Percentiles rank a stretch among this genome's conserved stretches.
phyloP scores from a whole-genome alignment of 371 early-diverging fungal species.

The Apophysomyces trapeziformis region DNA sequence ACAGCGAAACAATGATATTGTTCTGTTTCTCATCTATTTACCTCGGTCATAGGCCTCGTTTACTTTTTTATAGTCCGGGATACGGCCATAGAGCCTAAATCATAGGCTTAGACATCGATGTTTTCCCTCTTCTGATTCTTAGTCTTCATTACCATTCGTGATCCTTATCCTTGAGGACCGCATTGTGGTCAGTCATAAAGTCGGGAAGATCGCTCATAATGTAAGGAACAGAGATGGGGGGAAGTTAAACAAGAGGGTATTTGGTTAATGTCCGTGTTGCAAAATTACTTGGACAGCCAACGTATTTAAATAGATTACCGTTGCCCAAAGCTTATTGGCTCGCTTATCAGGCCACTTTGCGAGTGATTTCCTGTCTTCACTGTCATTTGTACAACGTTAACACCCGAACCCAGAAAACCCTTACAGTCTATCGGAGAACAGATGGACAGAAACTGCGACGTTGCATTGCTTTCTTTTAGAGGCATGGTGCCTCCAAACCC shows the following conservation, averaged over 20 bases:
- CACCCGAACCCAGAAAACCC: constrained; percentile 3
- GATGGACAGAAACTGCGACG: neutral
- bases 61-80: constrained; percentile 54
- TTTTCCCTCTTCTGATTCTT: too few relatives aligned
- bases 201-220: constrained; percentile 45
- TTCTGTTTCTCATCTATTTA: constrained; percentile 12
- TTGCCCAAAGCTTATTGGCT: neutral
- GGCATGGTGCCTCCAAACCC: neutral
- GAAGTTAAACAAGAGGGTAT: neutral
- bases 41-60: constrained; percentile 51
- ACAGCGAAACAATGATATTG: neutral
- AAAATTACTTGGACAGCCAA: neutral
- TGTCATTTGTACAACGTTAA: neutral
- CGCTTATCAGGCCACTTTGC: constrained; percentile 1
- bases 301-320: neutral
- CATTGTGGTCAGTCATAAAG: constrained; percentile 58
- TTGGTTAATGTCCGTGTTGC: neutral
- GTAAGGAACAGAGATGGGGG: constrained; percentile 7
- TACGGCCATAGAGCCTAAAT: constrained; percentile 41
- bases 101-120: too few relatives aligned
- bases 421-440: neutral
- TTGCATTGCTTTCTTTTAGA: neutral
- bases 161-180: constrained; percentile 54
- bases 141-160: constrained; percentile 38
- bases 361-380: neutral